Conservation (phyloP, 2,329 filamentous ascomycete genomes). For the Ceratocystis harringtonii region DNA sequence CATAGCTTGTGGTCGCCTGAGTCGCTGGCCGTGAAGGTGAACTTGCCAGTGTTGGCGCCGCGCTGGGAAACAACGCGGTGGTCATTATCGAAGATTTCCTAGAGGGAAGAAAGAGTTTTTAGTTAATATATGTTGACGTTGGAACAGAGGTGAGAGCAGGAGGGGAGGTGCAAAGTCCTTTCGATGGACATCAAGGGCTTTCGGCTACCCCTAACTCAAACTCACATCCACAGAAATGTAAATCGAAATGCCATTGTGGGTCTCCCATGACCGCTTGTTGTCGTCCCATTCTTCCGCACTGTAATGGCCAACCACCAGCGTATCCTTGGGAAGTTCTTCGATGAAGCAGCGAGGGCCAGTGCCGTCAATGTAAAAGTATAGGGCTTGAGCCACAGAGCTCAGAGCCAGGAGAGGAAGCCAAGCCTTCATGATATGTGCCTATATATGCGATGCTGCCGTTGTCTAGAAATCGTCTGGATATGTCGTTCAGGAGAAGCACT, state of each 20-base stretch:
- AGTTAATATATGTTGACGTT: constrained; percentile 6
- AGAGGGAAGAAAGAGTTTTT: background rate
- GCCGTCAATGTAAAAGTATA: constrained; percentile 93
- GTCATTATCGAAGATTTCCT: constrained; percentile 93
- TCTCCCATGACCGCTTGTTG: constrained; percentile 48
- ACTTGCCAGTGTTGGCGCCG: constrained; percentile 60
- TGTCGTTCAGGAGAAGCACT: background rate
- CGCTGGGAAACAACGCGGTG: constrained; percentile 88
- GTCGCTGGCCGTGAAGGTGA: constrained; percentile 91
- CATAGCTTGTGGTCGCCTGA: constrained; percentile 92
- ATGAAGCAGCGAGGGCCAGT: constrained; percentile 85
- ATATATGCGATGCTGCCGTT: background rate
- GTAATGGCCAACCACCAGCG: constrained; percentile 87
- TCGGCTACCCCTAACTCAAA: constrained; percentile 15
- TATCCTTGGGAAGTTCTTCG: constrained; percentile 95
- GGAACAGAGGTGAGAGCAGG: too few species aligned
- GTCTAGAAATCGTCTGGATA: background rate
- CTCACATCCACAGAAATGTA: constrained; percentile 77
- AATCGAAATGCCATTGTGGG: constrained; percentile 64
- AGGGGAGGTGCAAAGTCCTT: too few species aligned
- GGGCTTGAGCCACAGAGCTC: constrained; percentile 52
- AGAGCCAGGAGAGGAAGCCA: constrained; percentile 53
- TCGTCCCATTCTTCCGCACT: constrained; percentile 72
- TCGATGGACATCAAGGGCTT: too few species aligned
- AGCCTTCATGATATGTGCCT: constrained; percentile 35